Conservation (phyloP, 1,139 yeast genomes). For the Yamadazyma blattariae region DNA sequence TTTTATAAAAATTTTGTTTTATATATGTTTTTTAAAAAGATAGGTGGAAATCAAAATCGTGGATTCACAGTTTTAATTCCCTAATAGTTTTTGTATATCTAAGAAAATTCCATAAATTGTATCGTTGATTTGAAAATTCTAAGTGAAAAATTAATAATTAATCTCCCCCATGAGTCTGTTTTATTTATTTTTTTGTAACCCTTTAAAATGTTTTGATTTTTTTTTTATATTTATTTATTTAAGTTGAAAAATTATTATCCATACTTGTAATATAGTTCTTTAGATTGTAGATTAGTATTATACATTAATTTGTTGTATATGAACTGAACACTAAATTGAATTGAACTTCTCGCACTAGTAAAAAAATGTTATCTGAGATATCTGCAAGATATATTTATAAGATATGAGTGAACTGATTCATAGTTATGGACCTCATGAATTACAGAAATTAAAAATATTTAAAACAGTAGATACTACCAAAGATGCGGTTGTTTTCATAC, state of each 20-base stretch:
- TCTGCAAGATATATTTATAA: not conserved
- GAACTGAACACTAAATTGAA: no score
- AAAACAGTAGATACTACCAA: slow-evolving; percentile 11
- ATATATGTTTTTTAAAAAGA: slow-evolving; percentile 7
- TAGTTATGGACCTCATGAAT: slow-evolving; percentile 22
- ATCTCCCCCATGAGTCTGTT: not conserved
- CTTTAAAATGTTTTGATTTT: not conserved
- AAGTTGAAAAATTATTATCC: not conserved
- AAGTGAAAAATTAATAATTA: not conserved
- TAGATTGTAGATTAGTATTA: slow-evolving; percentile 1
- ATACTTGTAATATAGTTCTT: slow-evolving; percentile 1
- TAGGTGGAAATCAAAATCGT: slow-evolving; percentile 7
- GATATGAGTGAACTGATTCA: no score
- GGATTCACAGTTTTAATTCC: slow-evolving; percentile 6
- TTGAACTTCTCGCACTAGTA: no score
- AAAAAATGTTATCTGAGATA: no score
- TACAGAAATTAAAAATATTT: slow-evolving; percentile 24
- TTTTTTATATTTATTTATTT: no score
- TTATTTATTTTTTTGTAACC: not conserved
- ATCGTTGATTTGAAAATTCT: not conserved
- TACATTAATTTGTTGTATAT: not conserved
- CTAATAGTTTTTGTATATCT: slow-evolving; percentile 6
- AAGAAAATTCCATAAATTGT: slow-evolving; percentile 2
- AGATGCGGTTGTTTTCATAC: slow-evolving; percentile 51
- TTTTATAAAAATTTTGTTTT: slow-evolving; percentile 3